Conservation (phyloP, 495 filamentous ascomycete species). For the Articulospora tetracladia region DNA sequence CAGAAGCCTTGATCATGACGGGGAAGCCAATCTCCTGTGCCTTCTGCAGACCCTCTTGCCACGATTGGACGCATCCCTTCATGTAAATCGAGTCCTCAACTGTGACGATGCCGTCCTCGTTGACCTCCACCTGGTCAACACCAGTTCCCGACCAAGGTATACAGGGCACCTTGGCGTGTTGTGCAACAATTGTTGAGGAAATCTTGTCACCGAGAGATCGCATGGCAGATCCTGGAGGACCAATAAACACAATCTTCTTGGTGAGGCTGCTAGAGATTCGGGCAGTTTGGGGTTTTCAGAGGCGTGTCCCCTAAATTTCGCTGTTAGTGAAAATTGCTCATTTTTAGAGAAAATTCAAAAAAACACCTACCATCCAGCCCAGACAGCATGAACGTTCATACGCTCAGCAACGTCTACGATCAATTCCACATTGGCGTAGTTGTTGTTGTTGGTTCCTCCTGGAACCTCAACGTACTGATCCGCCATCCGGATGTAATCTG, state of each 20-base stretch:
- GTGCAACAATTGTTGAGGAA: constrained; percentile 97
- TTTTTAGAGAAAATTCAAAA: background rate
- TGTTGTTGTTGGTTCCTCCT: constrained; percentile 99
- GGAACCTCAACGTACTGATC: constrained; percentile 99
- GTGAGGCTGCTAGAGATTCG: constrained; percentile 90
- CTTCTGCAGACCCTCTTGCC: constrained; percentile 82
- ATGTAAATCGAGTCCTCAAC: constrained; percentile 83
- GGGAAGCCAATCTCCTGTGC: constrained; percentile 93
- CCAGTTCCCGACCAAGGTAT: constrained; percentile 98
- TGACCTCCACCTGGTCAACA: constrained; percentile 75
- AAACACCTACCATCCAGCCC: constrained; percentile 86
- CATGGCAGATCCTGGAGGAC: constrained; percentile 96
- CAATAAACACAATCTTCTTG: constrained; percentile 99
- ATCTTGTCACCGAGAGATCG: constrained; percentile 99
- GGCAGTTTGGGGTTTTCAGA: constrained; percentile 98
- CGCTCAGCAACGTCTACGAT: constrained; percentile 99
- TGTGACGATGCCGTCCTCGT: constrained; percentile 83
- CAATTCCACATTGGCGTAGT: constrained; percentile 99
- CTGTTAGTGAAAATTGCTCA: constrained; percentile 4
- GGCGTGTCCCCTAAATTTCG: constrained; percentile 75
- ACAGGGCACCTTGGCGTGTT: constrained; percentile 94
- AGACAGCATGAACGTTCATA: constrained; percentile 96
- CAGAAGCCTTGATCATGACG: constrained; percentile 99
- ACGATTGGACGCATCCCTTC: constrained; percentile 84
- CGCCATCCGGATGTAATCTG: constrained; percentile 99